Conservation (phyloP, 2,329 filamentous ascomycete species). For the Verticillium albo-atrum region DNA sequence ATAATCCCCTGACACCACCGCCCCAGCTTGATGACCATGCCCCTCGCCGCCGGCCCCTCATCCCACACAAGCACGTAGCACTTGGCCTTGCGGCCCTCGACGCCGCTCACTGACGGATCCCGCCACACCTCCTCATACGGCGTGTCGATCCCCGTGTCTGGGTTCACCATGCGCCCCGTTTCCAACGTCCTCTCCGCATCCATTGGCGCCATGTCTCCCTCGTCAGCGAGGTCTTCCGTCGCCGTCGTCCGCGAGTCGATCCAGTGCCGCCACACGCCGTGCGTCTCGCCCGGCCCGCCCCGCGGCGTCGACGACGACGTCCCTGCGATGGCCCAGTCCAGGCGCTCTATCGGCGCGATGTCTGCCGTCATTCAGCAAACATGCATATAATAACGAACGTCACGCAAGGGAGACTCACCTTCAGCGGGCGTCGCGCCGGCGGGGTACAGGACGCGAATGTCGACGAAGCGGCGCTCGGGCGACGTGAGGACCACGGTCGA, state of each 20-base stretch:
- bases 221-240: conserved; percentile 39
- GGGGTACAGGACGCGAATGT: conserved; percentile 49
- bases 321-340: conserved; percentile 66
- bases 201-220: conserved; percentile 50
- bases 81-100: conserved; percentile 9
- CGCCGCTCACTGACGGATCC: conserved; percentile 30
- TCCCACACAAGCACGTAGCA: conserved; percentile 31
- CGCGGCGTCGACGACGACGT: conserved; percentile 32
- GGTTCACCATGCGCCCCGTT: conserved; percentile 56
- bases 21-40: conserved; percentile 50
- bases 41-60: conserved; percentile 29
- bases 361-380: too few species aligned
- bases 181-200: conserved; percentile 44
- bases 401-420: background rate
- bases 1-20: conserved; percentile 52
- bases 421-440: conserved; percentile 11
- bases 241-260: conserved; percentile 47
- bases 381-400: too few species aligned
- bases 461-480: conserved; percentile 52
- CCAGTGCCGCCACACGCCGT: conserved; percentile 53
- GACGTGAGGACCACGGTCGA: conserved; percentile 62
- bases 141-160: conserved; percentile 41
- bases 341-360: conserved; percentile 16
- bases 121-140: conserved; percentile 66
- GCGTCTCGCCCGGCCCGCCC: conserved; percentile 15